Evolutionary conservation across 495 filamentous ascomycete species (phyloP), one percentile per base, ranked within the genome.

Genomic region (Cairneyella variabilis): DNA sequence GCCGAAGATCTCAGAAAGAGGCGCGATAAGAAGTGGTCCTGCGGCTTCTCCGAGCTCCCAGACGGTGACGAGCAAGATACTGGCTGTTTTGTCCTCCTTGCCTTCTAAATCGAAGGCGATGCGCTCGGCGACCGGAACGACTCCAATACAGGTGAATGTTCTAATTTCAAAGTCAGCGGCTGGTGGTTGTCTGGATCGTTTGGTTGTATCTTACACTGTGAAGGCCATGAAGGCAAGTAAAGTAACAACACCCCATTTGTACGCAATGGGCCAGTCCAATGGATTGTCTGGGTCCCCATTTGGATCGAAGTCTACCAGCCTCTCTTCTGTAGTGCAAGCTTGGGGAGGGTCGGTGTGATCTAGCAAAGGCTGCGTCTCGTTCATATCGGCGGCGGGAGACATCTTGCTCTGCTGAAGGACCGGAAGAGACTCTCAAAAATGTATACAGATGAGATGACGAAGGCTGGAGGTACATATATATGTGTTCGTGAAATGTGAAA

Each of bases 11-110:
- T 84, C 80, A 5, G 74, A 78, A 1, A 84, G 64, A 0, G 80
- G 80, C 2, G 79, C 82, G 62, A 83, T 81, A 12, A 83, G 63
- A 1, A 85, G 57, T 0, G 82, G 82, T 2, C 80, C 80, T 3
- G 73, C 73, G 22, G 78, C 80, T 52, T 77, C 75, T 49, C 76
- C 76, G 2, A 78, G 68, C 48, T 77, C 76, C 76, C 76, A 79
- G 64, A 83, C 79, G 10, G 79, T 82, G 17, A 83, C 78, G 34
- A 83, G 71, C 17, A 82, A 64, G 28, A 78, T 71, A 57, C 66
- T 71, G 32, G 75, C 66, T 0, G 73, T 72, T 40, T 71, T 74
- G 58, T 64, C 62, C 4, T 69, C 60, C 16, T 28, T 51, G 53
- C 58, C 62, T 44, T 71, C 61, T 8, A 82, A 69, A 58, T 80